Evolutionary conservation across 108 stramenopile genomes (phyloP), one percentile per base, ranked within the genome.

Genomic region (Conticribra guillardii): DNA sequence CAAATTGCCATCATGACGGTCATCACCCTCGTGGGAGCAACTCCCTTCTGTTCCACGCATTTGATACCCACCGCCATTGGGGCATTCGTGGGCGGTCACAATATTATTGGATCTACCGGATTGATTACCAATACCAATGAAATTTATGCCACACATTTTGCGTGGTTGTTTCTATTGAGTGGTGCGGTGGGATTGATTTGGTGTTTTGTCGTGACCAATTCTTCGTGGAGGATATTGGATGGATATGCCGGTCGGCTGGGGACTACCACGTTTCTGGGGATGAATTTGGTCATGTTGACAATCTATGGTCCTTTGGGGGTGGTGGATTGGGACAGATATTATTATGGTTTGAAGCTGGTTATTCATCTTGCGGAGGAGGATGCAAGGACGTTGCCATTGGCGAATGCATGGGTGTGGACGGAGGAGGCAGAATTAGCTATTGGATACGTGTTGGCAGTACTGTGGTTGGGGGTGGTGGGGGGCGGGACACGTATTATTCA

Each of bases 1-100:
- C 83, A 84, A 45, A 64, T 84, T 33, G 59, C 80, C 28, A 79
- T 78, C 46, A 84, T 84, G 83, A 81, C 80, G 1, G 67, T 81
- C 16, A 81, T 84, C 19, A 60, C 64, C 7, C 28, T 84, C 11
- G 67, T 80, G 22, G 83, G 80, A 7, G 67, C 72, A 15, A 68
- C 72, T 4, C 80, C 83, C 22, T 69, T 73, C 45, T 53, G 33
- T 18, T 65, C 49, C 0, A 61, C 62, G 16, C 82, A 81, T 73
- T 34, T 84, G 21, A 48, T 78, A 16, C 29, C 61, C 22, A 66
- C 80, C 1, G 37, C 83, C 16, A 65, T 84, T 29, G 83, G 83
- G 15, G 67, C 76, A 2, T 74, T 84, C 52, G 80, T 69, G n/a
- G 83, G 83, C 24, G 83, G 83, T 5, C 83, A 84, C 17, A 81